These are phyloP conservation scores for Zopfia rhizophila DNA, from an alignment of 2,329 filamentous ascomycete genomes.

Conservation along the genomic window DNA sequence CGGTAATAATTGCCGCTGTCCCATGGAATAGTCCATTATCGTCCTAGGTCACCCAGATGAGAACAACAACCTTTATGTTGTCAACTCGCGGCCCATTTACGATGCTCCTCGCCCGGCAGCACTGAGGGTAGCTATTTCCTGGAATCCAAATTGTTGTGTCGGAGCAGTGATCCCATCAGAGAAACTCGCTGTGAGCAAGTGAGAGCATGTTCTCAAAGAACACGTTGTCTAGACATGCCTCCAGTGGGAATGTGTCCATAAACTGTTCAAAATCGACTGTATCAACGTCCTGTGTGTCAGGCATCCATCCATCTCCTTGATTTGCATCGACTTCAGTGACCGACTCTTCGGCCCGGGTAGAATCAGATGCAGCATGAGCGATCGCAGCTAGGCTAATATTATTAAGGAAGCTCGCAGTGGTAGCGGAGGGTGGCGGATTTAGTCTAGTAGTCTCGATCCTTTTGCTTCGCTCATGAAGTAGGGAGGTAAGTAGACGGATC, in stretches of 20 bases:
- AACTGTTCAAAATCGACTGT: slow-evolving; percentile 28
- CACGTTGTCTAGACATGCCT: slow-evolving; percentile 34
- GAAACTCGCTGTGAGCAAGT: slow-evolving; percentile 21
- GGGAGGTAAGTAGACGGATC: slow-evolving; percentile 48
- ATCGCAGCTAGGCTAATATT: slow-evolving; percentile 23
- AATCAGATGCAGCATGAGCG: slow-evolving; percentile 15
- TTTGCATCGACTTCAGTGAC: no score
- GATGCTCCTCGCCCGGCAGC: no score
- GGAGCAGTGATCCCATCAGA: no score
- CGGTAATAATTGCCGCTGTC: no score
- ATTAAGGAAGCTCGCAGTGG: slow-evolving; percentile 9
- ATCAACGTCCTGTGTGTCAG: slow-evolving; percentile 36
- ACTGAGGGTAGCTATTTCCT: no score
- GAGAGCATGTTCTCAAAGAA: slow-evolving; percentile 38
- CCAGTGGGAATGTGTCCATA: slow-evolving; percentile 33
- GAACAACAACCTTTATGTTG: no score
- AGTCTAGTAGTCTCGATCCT: slow-evolving; percentile 24
- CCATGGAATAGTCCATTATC: no score
- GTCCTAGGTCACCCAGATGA: no score
- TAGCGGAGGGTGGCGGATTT: slow-evolving; percentile 4
- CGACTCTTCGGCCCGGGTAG: no score
- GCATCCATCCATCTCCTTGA: slow-evolving; percentile 25
- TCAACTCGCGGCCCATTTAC: no score
- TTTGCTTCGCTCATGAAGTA: slow-evolving; percentile 44
- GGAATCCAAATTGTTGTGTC: no score